Conservation (phyloP, 2,329 filamentous ascomycete genomes). For the Colletotrichum godetiae region DNA sequence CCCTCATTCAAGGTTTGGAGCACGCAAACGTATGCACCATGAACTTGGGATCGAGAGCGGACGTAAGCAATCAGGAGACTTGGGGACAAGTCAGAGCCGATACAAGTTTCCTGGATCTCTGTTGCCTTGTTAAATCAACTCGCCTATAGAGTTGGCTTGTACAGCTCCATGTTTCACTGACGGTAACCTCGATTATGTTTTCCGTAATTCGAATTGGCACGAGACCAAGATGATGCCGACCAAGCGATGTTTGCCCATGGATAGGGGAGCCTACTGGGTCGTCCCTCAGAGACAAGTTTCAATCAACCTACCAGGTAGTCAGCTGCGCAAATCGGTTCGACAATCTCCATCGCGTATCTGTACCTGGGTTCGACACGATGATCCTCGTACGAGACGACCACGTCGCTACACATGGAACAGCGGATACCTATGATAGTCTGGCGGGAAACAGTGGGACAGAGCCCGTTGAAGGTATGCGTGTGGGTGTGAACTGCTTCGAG, state of each 20-base stretch:
- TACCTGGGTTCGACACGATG: background rate
- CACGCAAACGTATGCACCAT: conserved; percentile 8
- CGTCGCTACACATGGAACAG: background rate
- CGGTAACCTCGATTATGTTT: background rate
- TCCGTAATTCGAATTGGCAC: background rate
- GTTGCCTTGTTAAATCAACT: background rate
- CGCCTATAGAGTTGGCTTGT: background rate
- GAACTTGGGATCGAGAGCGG: background rate
- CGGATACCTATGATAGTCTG: background rate
- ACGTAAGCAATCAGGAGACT: background rate
- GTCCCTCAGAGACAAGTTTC: background rate
- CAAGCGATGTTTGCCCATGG: background rate
- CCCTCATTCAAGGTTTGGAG: conserved; percentile 11
- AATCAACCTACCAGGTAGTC: background rate
- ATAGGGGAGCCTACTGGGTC: background rate
- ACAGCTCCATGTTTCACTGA: background rate
- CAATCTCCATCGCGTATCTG: background rate
- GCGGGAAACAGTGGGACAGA: background rate
- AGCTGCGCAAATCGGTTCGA: background rate
- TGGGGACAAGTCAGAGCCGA: background rate
- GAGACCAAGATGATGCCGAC: background rate
- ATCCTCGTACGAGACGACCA: background rate
- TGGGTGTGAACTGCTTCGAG: background rate
- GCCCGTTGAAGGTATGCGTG: background rate
- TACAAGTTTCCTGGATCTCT: background rate